Evolutionary conservation across 2,329 filamentous ascomycete species (phyloP).

Genomic region (Acrodontium crateriforme): DNA sequence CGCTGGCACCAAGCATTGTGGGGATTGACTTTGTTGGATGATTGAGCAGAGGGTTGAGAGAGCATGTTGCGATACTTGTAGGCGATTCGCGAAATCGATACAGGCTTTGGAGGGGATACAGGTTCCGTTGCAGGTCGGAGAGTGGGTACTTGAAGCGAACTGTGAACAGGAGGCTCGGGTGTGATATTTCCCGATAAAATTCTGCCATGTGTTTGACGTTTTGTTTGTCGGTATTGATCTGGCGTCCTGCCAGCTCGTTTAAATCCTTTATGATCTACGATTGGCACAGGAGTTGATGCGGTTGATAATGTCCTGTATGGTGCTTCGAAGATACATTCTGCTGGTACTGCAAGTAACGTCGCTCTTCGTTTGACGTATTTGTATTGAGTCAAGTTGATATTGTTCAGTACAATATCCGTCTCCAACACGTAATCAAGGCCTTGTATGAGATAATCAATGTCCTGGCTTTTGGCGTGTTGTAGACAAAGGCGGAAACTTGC

Average conservation of each 20-base stretch:
- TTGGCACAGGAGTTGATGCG: no score
- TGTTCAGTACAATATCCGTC: not conserved
- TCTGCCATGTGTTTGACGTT: no score
- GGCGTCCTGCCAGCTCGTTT: no score
- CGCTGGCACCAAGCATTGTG: slow-evolving; percentile 1
- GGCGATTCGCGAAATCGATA: no score
- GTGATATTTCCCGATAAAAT: no score
- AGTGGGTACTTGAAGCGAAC: not conserved
- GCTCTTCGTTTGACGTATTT: slow-evolving; percentile 1
- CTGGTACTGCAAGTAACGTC: slow-evolving; percentile 8
- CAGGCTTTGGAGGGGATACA: not conserved
- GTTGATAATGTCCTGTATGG: no score
- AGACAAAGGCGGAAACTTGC: slow-evolving; percentile 12
- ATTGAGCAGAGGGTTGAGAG: no score
- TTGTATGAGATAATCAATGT: slow-evolving; percentile 4
- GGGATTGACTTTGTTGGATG: no score
- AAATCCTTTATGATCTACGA: no score
- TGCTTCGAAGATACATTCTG: slow-evolving; percentile 15
- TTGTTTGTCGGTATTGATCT: no score
- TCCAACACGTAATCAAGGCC: slow-evolving; percentile 13
- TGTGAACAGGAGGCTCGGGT: not conserved
- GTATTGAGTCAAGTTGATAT: not conserved
- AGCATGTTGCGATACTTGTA: no score
- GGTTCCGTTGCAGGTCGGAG: not conserved
- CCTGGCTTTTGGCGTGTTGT: slow-evolving; percentile 5